A percentile compares a stretch with the other conserved stretches of the same genome.
phyloP scores from a whole-genome alignment of 495 filamentous ascomycete genomes.

The Lophiotrema nucula region DNA sequence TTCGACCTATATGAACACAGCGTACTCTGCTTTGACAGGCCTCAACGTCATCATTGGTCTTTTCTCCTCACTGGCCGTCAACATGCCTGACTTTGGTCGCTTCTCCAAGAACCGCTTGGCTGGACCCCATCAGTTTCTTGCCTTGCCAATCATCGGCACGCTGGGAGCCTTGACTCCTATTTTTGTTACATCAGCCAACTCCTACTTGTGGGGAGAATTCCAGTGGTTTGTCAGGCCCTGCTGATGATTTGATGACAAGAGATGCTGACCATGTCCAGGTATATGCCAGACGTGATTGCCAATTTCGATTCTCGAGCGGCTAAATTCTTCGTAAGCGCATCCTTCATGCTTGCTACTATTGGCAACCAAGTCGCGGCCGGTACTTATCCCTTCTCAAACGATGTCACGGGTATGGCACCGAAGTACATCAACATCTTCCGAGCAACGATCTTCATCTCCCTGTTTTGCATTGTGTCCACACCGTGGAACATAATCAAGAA shows the following conservation, averaged over 20 bases:
- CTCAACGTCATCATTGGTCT: conserved; percentile 49
- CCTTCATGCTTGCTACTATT: conserved; percentile 47
- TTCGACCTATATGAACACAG: conserved; percentile 45
- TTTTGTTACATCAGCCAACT: conserved; percentile 43
- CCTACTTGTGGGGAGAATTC: conserved; percentile 42
- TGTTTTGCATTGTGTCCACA: conserved; percentile 47
- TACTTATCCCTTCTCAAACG: conserved; percentile 46
- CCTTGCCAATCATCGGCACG: conserved; percentile 46
- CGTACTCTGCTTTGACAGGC: conserved; percentile 45
- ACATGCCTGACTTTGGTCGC: conserved; percentile 47
- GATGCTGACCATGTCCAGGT: conserved; percentile 12
- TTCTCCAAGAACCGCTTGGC: conserved; percentile 42
- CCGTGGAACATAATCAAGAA: conserved; percentile 54
- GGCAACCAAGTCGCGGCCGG: conserved; percentile 45
- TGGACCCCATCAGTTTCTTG: conserved; percentile 43
- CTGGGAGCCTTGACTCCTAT: conserved; percentile 45
- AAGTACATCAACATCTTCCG: conserved; percentile 47
- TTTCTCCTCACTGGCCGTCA: conserved; percentile 46
- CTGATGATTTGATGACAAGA: not conserved
- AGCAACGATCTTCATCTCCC: conserved; percentile 40
- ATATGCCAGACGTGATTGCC: conserved; percentile 44
- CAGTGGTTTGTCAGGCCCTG: conserved; percentile 36
- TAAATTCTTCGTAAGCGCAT: conserved; percentile 43
- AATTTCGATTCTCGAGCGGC: conserved; percentile 47
- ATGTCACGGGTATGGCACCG: conserved; percentile 44